These are phyloP conservation scores for Gastrodia elata DNA, from an alignment of 106 monocot species.

Conservation along the genomic window DNA sequence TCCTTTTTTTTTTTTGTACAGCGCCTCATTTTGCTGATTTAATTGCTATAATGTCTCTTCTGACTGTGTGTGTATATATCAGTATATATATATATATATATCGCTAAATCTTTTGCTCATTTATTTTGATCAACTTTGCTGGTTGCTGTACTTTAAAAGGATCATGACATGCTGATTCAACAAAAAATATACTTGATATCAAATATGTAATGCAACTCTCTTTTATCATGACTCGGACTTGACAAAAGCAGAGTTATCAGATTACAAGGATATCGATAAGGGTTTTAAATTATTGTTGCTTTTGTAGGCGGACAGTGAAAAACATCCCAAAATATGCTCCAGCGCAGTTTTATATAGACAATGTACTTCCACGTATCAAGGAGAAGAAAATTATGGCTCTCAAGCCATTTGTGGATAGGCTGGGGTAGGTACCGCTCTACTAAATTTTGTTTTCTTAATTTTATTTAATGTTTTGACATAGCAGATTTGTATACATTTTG, in stretches of 20 bases:
- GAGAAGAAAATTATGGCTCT: constrained; percentile 97
- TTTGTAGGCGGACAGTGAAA: constrained; percentile 79
- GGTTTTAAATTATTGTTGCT: not conserved
- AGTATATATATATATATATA: too few relatives aligned
- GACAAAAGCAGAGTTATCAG: too few relatives aligned
- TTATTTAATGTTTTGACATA: too few relatives aligned
- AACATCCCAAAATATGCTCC: constrained; percentile 97
- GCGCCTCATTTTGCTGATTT: not conserved
- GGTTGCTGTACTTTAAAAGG: not conserved
- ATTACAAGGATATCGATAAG: not conserved
- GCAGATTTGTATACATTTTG: not conserved
- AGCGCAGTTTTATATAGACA: constrained; percentile 95
- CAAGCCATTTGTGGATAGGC: constrained; percentile 93
- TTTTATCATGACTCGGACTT: too few relatives aligned
- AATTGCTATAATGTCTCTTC: not conserved
- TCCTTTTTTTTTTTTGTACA: not conserved
- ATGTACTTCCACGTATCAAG: constrained; percentile 87
- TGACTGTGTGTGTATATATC: not conserved
- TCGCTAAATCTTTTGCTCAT: not conserved
- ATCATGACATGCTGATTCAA: too few relatives aligned
- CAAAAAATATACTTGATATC: too few relatives aligned
- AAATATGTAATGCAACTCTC: too few relatives aligned
- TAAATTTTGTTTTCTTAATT: too few relatives aligned
- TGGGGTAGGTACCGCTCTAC: constrained; percentile 53
- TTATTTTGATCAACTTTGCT: not conserved